phyloP scores from a whole-genome alignment of 1,139 yeast species.

The Suhomyces guaymorum region DNA sequence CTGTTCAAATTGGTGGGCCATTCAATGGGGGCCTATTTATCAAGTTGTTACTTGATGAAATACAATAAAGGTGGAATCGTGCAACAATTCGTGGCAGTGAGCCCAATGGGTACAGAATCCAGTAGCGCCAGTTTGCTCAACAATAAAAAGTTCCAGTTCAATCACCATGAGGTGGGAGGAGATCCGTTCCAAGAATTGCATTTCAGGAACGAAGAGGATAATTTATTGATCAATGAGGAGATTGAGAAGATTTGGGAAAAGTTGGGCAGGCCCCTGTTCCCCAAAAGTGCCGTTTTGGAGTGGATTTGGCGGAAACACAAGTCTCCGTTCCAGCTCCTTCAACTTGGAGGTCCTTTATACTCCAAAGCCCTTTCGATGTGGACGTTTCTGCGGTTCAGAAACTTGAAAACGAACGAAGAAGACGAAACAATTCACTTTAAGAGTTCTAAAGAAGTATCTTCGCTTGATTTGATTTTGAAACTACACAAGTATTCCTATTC shows the following conservation, averaged over 20 bases:
- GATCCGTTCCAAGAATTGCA: constrained; percentile 23
- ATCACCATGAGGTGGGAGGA: constrained; percentile 32
- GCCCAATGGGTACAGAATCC: constrained; percentile 52
- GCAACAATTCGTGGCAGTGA: constrained; percentile 34
- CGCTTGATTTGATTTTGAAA: constrained; percentile 31
- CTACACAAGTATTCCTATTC: constrained; percentile 46
- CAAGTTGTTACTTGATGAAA: constrained; percentile 44
- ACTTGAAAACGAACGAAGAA: constrained; percentile 23
- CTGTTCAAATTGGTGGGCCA: constrained; percentile 40
- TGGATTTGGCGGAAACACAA: constrained; percentile 42
- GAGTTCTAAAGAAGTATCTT: constrained; percentile 2
- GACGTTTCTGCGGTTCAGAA: constrained; percentile 44
- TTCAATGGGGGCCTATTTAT: constrained; percentile 49
- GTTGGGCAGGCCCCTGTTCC: constrained; percentile 44
- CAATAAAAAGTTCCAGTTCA: constrained; percentile 32
- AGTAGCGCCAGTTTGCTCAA: constrained; percentile 38
- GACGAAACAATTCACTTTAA: constrained; percentile 4
- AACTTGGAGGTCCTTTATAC: constrained; percentile 41
- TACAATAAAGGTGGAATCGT: constrained; percentile 27
- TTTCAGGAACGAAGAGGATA: constrained; percentile 13
- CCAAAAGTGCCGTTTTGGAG: constrained; percentile 33
- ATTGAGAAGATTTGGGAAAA: constrained; percentile 31
- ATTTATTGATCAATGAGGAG: constrained; percentile 23
- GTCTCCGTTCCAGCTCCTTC: constrained; percentile 45
- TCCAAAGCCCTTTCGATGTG: constrained; percentile 44